A percentile compares a stretch with the other conserved stretches of the same genome.
Conservation (phyloP, 768 basidiomycete genomes). For the Trametes meyenii region DNA sequence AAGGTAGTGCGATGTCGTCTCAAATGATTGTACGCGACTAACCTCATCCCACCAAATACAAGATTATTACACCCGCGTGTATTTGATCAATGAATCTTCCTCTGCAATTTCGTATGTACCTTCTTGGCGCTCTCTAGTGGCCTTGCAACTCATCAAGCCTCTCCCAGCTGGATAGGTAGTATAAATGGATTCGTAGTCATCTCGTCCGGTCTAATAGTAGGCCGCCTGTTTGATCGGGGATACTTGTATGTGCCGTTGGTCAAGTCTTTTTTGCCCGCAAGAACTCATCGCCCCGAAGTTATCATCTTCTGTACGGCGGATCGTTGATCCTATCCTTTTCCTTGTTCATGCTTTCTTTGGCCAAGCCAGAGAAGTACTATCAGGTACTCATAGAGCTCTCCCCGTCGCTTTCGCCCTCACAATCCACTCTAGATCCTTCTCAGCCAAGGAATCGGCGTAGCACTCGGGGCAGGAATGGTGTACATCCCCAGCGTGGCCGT, state of each 20-base stretch:
- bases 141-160: background rate
- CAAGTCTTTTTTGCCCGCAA: conserved; percentile 12
- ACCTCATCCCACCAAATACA: background rate
- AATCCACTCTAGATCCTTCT: conserved; percentile 41
- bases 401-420: background rate
- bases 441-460: conserved; percentile 46
- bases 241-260: conserved; percentile 43
- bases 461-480: conserved; percentile 46
- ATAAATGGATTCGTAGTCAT: conserved; percentile 51
- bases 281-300: conserved; percentile 23
- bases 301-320: conserved; percentile 33
- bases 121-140: background rate
- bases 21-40: no score
- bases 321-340: conserved; percentile 32
- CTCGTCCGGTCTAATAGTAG: conserved; percentile 43
- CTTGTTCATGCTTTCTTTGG: conserved; percentile 32
- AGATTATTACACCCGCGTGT: conserved; percentile 34
- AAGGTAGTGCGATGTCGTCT: conserved; percentile 25
- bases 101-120: conserved; percentile 27
- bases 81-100: conserved; percentile 33
- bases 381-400: conserved; percentile 34
- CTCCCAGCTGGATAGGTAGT: conserved; percentile 52
- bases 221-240: conserved; percentile 49
- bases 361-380: conserved; percentile 44
- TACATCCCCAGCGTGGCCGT: conserved; percentile 48